Evolutionary conservation across 2,329 filamentous ascomycete genomes (phyloP), one percentile per base, ranked within the genome.

Genomic region (Penicillium nordicum): DNA sequence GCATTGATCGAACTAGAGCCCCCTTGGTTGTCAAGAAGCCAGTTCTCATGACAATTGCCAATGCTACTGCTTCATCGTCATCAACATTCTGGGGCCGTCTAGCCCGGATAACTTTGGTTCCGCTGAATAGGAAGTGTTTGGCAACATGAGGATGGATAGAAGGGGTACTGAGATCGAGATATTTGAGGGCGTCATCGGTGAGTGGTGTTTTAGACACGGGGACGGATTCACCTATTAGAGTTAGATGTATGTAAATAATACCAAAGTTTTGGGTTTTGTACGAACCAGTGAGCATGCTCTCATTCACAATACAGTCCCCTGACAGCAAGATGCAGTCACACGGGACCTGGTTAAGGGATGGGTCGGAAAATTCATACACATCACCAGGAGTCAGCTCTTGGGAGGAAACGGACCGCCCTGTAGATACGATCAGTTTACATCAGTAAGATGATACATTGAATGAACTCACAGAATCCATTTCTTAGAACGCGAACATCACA

Each of bases 11-110:
- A 57, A 99, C 92, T 18, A 99, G 79, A 10, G 94, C 90, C 25
- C 94, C 94, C 72, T 99, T 99, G 1, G 94, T 99, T 0, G 94
- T 99, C 72, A 95, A 95, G 76, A 99, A 99, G 1, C 94, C 94
- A 2, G 92, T 99, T 60, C 94, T 85, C 29, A 97, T 87, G 16
- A 96, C 92, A 75, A 99, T 87, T 12, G 93, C 94, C 36, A 99
- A 80, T 1, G 91, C 93, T 55, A 93, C 92, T 43, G 90, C 93
- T 73, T 97, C 92, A 50, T 93, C 90, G 40, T 89, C 88, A 56
- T 88, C 84, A 59, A 89, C 88, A 64, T 95, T 90, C 66, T 96
- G 92, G 1, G 94, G 94, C 49, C 91, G 84, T 55, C 94, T 82
- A 27, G 92, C 91, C 41, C 95, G 88, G 53, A 99, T 89, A 60